Conservation (phyloP, 2,329 filamentous ascomycete species). For the Blastomyces percursus region DNA sequence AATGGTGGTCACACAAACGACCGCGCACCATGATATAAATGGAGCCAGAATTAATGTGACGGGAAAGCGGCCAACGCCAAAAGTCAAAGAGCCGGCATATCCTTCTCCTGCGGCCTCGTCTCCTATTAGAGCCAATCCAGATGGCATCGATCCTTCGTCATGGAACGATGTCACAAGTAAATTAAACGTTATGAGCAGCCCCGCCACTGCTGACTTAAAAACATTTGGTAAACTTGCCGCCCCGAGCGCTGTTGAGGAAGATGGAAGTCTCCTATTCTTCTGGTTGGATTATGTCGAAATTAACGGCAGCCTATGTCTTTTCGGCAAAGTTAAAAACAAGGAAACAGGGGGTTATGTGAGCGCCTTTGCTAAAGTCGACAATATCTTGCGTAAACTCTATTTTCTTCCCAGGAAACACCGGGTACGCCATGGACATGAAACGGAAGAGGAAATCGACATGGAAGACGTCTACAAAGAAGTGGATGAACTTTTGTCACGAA, state of each 20-base stretch:
- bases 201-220: conserved; percentile 47
- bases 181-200: conserved; percentile 72
- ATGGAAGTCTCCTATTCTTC: conserved; percentile 87
- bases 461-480: conserved; percentile 84
- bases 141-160: conserved; percentile 62
- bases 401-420: conserved; percentile 71
- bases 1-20: conserved; percentile 74
- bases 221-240: conserved; percentile 70
- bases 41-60: conserved; percentile 71
- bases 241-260: conserved; percentile 79
- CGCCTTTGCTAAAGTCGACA: conserved; percentile 93
- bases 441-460: conserved; percentile 71
- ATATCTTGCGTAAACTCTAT: conserved; percentile 81
- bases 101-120: conserved; percentile 68
- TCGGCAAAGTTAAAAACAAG: conserved; percentile 92
- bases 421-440: conserved; percentile 51
- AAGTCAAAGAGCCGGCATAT: conserved; percentile 56
- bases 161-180: conserved; percentile 84
- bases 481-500: conserved; percentile 73
- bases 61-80: conserved; percentile 67
- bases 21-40: conserved; percentile 52
- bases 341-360: conserved; percentile 68
- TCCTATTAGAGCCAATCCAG: conserved; percentile 50
- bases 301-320: conserved; percentile 82
- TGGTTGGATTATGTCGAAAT: conserved; percentile 95